Conservation (phyloP, 164 flowering plant species). For the Umbilicus rupestris region DNA sequence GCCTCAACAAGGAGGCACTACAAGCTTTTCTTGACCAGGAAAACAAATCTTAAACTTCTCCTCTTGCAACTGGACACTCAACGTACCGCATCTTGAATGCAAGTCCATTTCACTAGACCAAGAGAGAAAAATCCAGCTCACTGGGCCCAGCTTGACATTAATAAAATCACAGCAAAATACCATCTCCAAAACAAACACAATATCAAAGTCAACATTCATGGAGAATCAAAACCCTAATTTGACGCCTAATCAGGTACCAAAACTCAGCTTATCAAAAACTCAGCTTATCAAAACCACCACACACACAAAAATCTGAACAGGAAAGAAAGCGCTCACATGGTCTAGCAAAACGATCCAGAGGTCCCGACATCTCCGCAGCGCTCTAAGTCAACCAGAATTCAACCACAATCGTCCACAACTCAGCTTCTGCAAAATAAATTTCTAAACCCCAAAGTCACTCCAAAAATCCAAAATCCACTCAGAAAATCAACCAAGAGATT, state of each 20-base stretch:
- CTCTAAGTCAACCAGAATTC: neutral
- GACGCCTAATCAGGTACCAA: neutral
- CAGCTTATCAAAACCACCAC: neutral
- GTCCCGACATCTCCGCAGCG: constrained; percentile 7
- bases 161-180: neutral
- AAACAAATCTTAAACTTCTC: neutral
- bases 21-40: neutral
- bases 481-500: no score
- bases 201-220: neutral
- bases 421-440: neutral
- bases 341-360: constrained; percentile 9
- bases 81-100: neutral
- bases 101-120: neutral
- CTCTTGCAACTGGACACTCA: neutral
- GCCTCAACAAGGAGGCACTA: neutral
- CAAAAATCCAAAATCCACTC: no score
- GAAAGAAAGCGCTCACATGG: neutral
- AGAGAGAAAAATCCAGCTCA: neutral
- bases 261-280: neutral
- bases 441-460: neutral
- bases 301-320: neutral
- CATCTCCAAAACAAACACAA: neutral
- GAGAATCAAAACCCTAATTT: neutral
- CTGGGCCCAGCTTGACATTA: neutral
- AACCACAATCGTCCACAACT: neutral